Evolutionary conservation across 148 eudicot species (phyloP), one percentile per base, ranked within the genome.

Genomic region (Rhododendron simsii): DNA sequence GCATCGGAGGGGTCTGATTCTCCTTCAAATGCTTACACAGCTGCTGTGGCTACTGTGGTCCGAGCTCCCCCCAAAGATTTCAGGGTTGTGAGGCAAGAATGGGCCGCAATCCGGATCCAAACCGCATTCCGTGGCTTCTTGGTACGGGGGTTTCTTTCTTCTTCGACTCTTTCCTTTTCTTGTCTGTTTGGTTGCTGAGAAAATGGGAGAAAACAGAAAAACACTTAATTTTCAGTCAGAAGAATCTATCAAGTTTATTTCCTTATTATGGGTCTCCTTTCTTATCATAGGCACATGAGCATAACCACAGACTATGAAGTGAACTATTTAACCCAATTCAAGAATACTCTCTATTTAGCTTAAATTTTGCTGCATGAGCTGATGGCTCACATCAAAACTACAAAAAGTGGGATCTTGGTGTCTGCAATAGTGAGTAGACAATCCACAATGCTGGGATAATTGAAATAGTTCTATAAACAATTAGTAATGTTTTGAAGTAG

Each of bases 31-130:
- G 98, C 91, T 80, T 93, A 88, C 78, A 91, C 86, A 45, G 95
- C 96, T 76, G 98, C 98, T 33, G 91, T 94, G 15, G 98, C 98
- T 16, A 87, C 99, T 67, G 98, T 98, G 15, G 92, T 94, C 21
- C 84, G 96, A 51, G 99, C 98, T 85, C 96, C 91, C 47, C 98
- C 98, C 28, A 93, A 91, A 84, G 94, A 94, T 91, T 98, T 98
- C 87, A 92, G 81, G 80, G 95, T 84, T 88, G 95, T 98, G 35
- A 90, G 95, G 89, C 89, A 93, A 87, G 98, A 98, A 91, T 94
- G 99, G 98, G 99, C 98, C 85, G 96, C 98, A 39, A 93, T 95
- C 84, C 94, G 99, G 45, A 93, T 98, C 86, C 98, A 98, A 90
- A 98, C 99, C 28, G 91, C 98, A 2, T 95, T 94, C 85, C 95